Conservation (phyloP, 176 grass and related monocot species). For the Aegilops longissima region DNA sequence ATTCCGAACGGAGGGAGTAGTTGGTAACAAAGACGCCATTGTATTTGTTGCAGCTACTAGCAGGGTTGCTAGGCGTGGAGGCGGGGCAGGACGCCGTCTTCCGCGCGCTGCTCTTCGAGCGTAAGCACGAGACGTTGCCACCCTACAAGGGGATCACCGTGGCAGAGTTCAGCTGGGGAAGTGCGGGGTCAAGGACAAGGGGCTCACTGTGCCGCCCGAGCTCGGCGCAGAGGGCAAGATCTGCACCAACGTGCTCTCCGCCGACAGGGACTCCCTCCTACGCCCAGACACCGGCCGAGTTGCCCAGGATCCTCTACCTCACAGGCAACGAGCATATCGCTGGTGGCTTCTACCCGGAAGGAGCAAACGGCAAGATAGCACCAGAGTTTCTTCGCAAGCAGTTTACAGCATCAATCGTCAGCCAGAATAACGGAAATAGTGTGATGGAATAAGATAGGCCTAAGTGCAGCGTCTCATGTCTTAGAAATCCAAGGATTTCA, state of each 20-base stretch:
- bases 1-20: too few relatives aligned
- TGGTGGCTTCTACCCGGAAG: slow-evolving; percentile 55
- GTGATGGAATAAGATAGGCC: too few relatives aligned
- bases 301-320: slow-evolving; percentile 64
- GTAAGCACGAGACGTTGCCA: slow-evolving; percentile 27
- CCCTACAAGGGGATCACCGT: slow-evolving; percentile 62
- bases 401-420: not conserved
- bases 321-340: slow-evolving; percentile 49
- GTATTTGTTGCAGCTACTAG: slow-evolving; percentile 37
- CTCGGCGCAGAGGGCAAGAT: slow-evolving; percentile 54
- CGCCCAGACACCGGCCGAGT: slow-evolving; percentile 44
- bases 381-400: slow-evolving; percentile 20
- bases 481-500: too few relatives aligned
- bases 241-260: slow-evolving; percentile 66
- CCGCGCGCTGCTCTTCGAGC: slow-evolving; percentile 53
- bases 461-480: too few relatives aligned
- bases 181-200: slow-evolving; percentile 78
- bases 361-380: slow-evolving; percentile 59
- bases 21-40: too few relatives aligned
- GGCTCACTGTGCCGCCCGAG: slow-evolving; percentile 45
- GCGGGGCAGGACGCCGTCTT: slow-evolving; percentile 63
- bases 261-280: slow-evolving; percentile 60
- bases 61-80: slow-evolving; percentile 54
- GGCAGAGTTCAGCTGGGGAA: slow-evolving; percentile 52
- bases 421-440: not conserved